phyloP scores from a whole-genome alignment of 257 asterid species.

The Penstemon davidsonii region DNA sequence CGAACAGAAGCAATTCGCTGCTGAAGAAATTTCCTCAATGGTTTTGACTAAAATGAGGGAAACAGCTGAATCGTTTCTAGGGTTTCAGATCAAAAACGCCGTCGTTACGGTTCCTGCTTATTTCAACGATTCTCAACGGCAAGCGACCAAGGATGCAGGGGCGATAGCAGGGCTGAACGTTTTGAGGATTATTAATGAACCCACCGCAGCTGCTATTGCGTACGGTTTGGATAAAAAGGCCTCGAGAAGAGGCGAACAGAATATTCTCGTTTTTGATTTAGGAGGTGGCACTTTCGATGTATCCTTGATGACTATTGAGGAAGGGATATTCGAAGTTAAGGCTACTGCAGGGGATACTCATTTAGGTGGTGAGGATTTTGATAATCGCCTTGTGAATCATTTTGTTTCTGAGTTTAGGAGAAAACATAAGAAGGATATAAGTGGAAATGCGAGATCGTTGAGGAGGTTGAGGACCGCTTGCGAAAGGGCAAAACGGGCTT shows the following conservation, averaged over 20 bases:
- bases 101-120: conserved; percentile 60
- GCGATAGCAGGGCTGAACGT: conserved; percentile 50
- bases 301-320: conserved; percentile 54
- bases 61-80: conserved; percentile 49
- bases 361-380: conserved; percentile 68
- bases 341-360: conserved; percentile 67
- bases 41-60: conserved; percentile 49
- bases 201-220: conserved; percentile 66
- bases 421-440: conserved; percentile 51
- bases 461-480: conserved; percentile 52
- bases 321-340: conserved; percentile 60
- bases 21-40: conserved; percentile 62
- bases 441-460: conserved; percentile 51
- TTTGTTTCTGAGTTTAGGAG: conserved; percentile 51
- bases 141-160: conserved; percentile 64
- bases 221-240: conserved; percentile 57
- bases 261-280: conserved; percentile 48
- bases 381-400: conserved; percentile 56
- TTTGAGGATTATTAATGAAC: conserved; percentile 57
- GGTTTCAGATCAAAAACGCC: conserved; percentile 44
- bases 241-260: conserved; percentile 41
- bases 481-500: conserved; percentile 51
- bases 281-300: conserved; percentile 73
- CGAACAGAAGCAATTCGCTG: conserved; percentile 46
- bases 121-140: conserved; percentile 62